Conservation (phyloP, 176 grass and related monocot genomes). For the Bonia amplexicaulis region DNA sequence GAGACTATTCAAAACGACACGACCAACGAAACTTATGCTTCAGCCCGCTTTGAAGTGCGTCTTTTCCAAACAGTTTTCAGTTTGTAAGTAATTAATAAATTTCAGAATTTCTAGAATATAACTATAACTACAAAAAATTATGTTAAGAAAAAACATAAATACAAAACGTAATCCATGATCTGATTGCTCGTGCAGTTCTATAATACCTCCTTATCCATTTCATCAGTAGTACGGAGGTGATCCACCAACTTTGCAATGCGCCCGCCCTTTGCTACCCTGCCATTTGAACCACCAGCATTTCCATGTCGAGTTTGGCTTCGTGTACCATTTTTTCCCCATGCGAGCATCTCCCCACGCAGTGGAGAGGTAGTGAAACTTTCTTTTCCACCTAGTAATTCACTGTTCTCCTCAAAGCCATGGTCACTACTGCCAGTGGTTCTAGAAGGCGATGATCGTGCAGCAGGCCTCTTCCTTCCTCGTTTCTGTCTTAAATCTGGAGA, state of each 20-base stretch:
- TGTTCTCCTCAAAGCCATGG: constrained; percentile 46
- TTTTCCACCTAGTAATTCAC: constrained; percentile 40
- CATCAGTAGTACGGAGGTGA: constrained; percentile 49
- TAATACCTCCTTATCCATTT: constrained; percentile 61
- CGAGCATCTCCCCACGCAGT: constrained; percentile 64
- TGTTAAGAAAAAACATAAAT: constrained; percentile 13
- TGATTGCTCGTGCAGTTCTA: background rate
- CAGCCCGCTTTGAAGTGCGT: background rate
- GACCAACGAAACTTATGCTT: background rate
- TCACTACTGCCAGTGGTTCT: constrained; percentile 42
- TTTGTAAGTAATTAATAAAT: background rate
- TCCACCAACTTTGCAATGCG: constrained; percentile 66
- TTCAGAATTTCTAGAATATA: background rate
- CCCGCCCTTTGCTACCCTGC: constrained; percentile 46
- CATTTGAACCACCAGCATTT: constrained; percentile 50
- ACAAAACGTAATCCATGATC: background rate
- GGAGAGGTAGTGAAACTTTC: constrained; percentile 54
- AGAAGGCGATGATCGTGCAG: constrained; percentile 50
- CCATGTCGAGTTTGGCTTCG: constrained; percentile 71
- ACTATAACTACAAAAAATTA: background rate
- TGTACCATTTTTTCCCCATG: constrained; percentile 84
- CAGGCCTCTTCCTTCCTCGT: constrained; percentile 41
- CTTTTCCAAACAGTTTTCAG: constrained; percentile 12
- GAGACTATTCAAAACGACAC: background rate
- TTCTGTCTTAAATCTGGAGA: constrained; percentile 62